A percentile compares a stretch with the other conserved stretches of the same genome.
These are phyloP conservation scores for Bipolaris victoriae DNA, from an alignment of 2,329 filamentous ascomycete genomes.

Conservation along the genomic window DNA sequence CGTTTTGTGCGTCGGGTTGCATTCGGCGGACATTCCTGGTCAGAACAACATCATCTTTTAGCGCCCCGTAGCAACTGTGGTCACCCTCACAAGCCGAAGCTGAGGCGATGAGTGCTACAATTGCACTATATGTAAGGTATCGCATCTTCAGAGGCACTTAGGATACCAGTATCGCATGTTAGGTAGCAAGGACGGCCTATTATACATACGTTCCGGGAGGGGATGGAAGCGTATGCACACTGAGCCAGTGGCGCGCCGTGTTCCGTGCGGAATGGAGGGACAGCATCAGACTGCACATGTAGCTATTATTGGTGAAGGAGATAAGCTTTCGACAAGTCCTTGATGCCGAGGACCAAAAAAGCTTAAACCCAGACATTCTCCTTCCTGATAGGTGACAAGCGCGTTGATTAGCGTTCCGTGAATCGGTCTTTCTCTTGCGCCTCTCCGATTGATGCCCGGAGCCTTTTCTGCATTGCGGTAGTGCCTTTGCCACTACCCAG, in stretches of 20 bases:
- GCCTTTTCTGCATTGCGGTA: background rate
- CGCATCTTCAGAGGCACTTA: constrained; percentile 18
- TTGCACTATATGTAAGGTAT: constrained; percentile 8
- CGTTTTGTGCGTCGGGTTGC: constrained; percentile 54
- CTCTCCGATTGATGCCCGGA: constrained; percentile 5
- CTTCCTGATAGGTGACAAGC: constrained; percentile 29
- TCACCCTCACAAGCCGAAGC: constrained; percentile 40
- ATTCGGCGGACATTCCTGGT: constrained; percentile 52
- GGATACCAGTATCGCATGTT: background rate
- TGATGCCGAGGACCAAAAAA: constrained; percentile 14
- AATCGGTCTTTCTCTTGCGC: constrained; percentile 8
- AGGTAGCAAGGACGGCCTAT: constrained; percentile 1
- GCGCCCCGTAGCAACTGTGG: constrained; percentile 49
- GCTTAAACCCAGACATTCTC: constrained; percentile 26
- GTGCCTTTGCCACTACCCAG: background rate
- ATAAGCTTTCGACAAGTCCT: constrained; percentile 31
- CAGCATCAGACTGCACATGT: constrained; percentile 20
- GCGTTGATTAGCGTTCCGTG: constrained; percentile 19
- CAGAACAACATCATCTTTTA: constrained; percentile 48
- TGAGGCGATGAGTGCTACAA: constrained; percentile 16
- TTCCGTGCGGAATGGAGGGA: background rate
- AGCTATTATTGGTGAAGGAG: constrained; percentile 18
- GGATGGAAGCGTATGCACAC: background rate
- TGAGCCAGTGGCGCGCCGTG: background rate
- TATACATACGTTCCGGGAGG: constrained; percentile 14